Evolutionary conservation across 371 early-diverging fungal species (phyloP), one percentile per base, ranked within the genome.

Genomic region (Coemansia sp.): DNA sequence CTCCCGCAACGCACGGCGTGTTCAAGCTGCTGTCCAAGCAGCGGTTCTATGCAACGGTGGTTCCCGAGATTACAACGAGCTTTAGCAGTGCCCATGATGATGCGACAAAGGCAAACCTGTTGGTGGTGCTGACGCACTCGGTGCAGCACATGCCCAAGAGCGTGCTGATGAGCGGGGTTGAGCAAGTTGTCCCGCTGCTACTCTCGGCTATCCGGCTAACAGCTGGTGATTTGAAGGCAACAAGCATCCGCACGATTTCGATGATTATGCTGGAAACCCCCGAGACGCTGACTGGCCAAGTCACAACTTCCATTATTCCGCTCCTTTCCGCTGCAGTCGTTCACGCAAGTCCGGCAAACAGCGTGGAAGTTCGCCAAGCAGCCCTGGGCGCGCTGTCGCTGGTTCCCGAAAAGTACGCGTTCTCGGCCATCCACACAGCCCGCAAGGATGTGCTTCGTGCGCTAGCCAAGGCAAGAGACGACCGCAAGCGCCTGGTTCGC

Each of bases 401-500:
- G 36, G 76, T 94, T 43, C 85, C 94, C 3, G 70, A 78, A n/a
- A 74, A 81, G 26, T 69, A 92, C 40, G 69, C 83, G 7, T 86
- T 81, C 61, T 77, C 86, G 9, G 81, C 80, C 0, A 67, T 94
- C 16, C 76, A 78, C 26, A 87, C 92, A 0, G 83, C 85, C 60
- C 86, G 86, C 66, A 62, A 65, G 8, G 77, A 65, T 41, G 87
- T 95, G 0, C 57, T 92, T 4, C 72, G 77, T 26, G 86, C 87
- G 33, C 76, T 94, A 30, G 81, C 78, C 14, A 66, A 55, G 31
- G 79, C 86, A 0, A 68, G 95, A 63, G 95, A 95, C 71, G 98
- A 98, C 66, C 86, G 77, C 34, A 95, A 95, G 81, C 84, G 95
- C 38, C 55, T 87, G 35, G 97, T 98, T 14, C 79, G 98, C 66